Conservation (phyloP, 2,329 filamentous ascomycete species). For the Fusarium sp. region DNA sequence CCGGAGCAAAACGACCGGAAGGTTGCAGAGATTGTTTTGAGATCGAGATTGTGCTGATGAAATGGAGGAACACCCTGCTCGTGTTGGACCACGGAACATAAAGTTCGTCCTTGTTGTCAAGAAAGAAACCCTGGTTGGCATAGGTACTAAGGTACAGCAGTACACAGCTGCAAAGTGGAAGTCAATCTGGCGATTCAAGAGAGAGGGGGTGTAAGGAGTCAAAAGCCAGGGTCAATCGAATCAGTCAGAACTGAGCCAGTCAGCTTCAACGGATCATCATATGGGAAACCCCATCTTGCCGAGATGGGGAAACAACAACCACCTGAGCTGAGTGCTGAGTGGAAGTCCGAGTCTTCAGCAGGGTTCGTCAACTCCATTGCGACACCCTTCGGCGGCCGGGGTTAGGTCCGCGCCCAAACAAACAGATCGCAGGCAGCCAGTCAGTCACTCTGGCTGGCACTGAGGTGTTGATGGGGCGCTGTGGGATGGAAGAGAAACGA, state of each 20-base stretch:
- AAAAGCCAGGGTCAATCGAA: neutral
- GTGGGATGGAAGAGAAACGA: conserved; percentile 1
- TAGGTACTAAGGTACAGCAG: neutral
- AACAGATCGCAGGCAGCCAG: conserved; percentile 1
- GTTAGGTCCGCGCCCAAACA: conserved; percentile 23
- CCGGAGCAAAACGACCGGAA: conserved; percentile 41
- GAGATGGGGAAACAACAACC: conserved; percentile 15
- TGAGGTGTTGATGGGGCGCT: neutral
- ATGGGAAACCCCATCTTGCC: neutral
- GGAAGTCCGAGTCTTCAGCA: conserved; percentile 7
- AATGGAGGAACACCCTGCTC: neutral
- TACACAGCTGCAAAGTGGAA: conserved; percentile 17
- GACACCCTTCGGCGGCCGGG: conserved; percentile 24
- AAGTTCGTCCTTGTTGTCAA: conserved; percentile 13
- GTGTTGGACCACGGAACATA: conserved; percentile 9
- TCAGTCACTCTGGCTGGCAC: neutral
- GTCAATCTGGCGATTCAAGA: conserved; percentile 30
- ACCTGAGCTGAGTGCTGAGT: conserved; percentile 3
- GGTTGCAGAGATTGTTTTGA: neutral
- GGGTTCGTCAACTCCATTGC: conserved; percentile 12
- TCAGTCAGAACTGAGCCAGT: neutral
- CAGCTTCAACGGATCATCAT: conserved; percentile 6
- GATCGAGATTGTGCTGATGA: conserved; percentile 13
- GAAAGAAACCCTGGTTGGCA: conserved; percentile 2
- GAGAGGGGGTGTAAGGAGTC: conserved; percentile 11